A percentile compares a stretch with the other conserved stretches of the same genome.
These are phyloP conservation scores for Kitagawia praeruptora DNA, from an alignment of 129 eudicot genomes.

Conservation along the genomic window DNA sequence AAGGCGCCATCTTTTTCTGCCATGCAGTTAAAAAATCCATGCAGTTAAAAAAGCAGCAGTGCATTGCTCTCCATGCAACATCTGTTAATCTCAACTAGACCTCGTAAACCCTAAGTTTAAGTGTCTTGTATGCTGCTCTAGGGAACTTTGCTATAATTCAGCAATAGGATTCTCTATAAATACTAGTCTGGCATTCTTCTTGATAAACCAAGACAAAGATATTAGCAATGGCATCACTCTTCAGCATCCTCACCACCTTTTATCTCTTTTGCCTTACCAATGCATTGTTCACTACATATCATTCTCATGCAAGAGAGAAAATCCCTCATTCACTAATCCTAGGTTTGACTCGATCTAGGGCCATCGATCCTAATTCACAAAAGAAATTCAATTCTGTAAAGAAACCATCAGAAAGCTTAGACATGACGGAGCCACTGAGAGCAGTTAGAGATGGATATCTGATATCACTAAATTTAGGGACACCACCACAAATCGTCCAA, in stretches of 20 bases:
- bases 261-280: conserved; percentile 20
- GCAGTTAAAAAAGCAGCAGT: conserved; percentile 5
- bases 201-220: conserved; percentile 10
- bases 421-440: conserved; percentile 57
- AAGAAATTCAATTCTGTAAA: conserved; percentile 19
- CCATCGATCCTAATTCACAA: conserved; percentile 36
- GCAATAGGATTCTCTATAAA: conserved; percentile 10
- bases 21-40: background rate
- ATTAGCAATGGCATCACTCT: conserved; percentile 21
- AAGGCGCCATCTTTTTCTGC: conserved; percentile 5
- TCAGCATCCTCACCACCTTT: conserved; percentile 14
- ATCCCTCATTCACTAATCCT: conserved; percentile 39
- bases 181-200: conserved; percentile 3
- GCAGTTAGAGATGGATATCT: conserved; percentile 66
- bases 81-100: conserved; percentile 8
- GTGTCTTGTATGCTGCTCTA: background rate
- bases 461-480: conserved; percentile 53
- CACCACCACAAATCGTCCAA: conserved; percentile 64
- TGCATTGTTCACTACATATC: conserved; percentile 16
- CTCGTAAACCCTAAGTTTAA: conserved; percentile 12
- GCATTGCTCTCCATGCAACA: conserved; percentile 19
- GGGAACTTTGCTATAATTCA: conserved; percentile 5
- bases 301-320: conserved; percentile 38
- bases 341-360: conserved; percentile 44
- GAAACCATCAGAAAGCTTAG: conserved; percentile 28